Percentiles rank a stretch among this genome's conserved stretches.
Evolutionary conservation across 495 filamentous ascomycete species (phyloP).

Genomic region (Hypoxylon intermedium): DNA sequence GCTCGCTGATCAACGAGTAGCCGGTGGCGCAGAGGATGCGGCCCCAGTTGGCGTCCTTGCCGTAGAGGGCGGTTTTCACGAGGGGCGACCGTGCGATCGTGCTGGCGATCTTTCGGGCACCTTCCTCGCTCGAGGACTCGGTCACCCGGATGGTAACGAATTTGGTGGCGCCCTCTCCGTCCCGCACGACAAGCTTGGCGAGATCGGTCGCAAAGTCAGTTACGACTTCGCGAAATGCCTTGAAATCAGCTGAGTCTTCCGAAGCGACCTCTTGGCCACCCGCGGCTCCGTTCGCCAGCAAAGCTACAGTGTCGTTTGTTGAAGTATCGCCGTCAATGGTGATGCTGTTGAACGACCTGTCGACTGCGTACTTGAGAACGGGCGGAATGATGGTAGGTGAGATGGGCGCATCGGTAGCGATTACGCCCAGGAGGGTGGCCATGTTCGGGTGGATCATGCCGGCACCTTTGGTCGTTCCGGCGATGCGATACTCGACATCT

Average conservation of each 20-base stretch:
- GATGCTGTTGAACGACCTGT: constrained; percentile 94
- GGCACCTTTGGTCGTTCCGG: constrained; percentile 96
- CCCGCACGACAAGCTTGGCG: constrained; percentile 90
- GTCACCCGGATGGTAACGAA: constrained; percentile 92
- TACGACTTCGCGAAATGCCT: constrained; percentile 70
- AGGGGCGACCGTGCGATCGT: constrained; percentile 93
- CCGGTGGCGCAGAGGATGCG: constrained; percentile 95
- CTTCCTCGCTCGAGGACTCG: constrained; percentile 70
- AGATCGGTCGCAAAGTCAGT: constrained; percentile 81
- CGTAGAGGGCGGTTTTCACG: constrained; percentile 96
- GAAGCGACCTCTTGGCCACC: constrained; percentile 70
- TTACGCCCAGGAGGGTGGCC: constrained; percentile 92
- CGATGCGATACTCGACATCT: constrained; percentile 76
- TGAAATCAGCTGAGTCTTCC: constrained; percentile 66
- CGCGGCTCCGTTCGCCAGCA: constrained; percentile 93
- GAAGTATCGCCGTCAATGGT: constrained; percentile 95
- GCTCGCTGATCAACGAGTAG: constrained; percentile 77
- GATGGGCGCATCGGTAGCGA: constrained; percentile 92
- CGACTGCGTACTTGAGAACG: constrained; percentile 76
- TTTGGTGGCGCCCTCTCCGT: constrained; percentile 98
- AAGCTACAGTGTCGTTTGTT: constrained; percentile 94
- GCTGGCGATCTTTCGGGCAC: constrained; percentile 74
- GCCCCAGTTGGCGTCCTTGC: constrained; percentile 96
- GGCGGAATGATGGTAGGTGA: constrained; percentile 68
- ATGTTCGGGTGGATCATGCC: constrained; percentile 99